Conservation (phyloP, 345 rosid species). For the Trapa incisa region DNA sequence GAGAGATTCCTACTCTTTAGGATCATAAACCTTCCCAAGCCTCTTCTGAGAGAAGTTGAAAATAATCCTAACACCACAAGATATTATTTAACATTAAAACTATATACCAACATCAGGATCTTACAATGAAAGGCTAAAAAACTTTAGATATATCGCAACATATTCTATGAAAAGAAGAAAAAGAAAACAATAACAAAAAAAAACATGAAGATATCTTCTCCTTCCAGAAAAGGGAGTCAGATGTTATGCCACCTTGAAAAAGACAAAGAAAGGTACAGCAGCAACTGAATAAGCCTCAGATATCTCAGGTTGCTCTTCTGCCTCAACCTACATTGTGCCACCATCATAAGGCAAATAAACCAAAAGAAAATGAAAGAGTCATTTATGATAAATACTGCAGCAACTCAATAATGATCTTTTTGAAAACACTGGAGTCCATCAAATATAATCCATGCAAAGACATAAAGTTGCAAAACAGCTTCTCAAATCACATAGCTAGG, state of each 20-base stretch:
- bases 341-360: neutral
- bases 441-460: neutral
- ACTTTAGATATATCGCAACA: neutral
- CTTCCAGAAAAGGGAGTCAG: neutral
- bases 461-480: neutral
- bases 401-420: neutral
- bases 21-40: neutral
- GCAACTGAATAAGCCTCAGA: slow-evolving; percentile 76
- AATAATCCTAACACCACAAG: neutral
- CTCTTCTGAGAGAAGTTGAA: neutral
- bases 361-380: neutral
- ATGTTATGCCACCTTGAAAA: slow-evolving; percentile 51
- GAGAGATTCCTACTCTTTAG: neutral
- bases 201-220: neutral
- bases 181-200: neutral
- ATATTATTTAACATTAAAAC: neutral
- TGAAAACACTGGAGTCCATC: neutral
- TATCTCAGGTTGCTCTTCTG: slow-evolving; percentile 89
- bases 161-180: neutral
- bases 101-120: neutral
- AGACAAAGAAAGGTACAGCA: slow-evolving; percentile 79
- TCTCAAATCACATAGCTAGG: neutral
- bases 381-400: neutral
- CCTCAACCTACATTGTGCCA: slow-evolving; percentile 59
- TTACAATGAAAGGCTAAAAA: neutral